Conservation (phyloP, 495 filamentous ascomycete genomes). For the Neurospora sp. region DNA sequence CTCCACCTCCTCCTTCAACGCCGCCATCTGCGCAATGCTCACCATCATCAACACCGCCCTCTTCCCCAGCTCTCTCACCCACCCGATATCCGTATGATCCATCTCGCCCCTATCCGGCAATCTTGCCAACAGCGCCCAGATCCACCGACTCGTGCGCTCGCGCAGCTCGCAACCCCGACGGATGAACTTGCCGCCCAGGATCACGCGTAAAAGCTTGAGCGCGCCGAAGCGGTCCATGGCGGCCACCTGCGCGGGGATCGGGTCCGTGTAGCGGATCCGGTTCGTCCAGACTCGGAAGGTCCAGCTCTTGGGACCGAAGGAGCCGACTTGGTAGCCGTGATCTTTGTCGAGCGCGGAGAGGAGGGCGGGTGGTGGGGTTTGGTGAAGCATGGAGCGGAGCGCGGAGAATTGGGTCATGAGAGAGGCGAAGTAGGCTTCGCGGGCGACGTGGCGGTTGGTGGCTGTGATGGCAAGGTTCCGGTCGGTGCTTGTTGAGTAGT, state of each 20-base stretch:
- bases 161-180: slow-evolving; percentile 34
- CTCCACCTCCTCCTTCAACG: slow-evolving; percentile 28
- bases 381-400: slow-evolving; percentile 48
- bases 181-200: slow-evolving; percentile 37
- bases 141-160: slow-evolving; percentile 44
- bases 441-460: slow-evolving; percentile 36
- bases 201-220: slow-evolving; percentile 41
- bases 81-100: slow-evolving; percentile 44
- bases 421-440: slow-evolving; percentile 51
- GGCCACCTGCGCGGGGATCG: slow-evolving; percentile 56
- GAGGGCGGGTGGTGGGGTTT: slow-evolving; percentile 38
- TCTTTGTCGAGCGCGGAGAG: slow-evolving; percentile 42
- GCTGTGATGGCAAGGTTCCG: slow-evolving; percentile 21
- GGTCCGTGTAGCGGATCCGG: slow-evolving; percentile 42
- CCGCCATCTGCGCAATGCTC: slow-evolving; percentile 39
- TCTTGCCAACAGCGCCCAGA: slow-evolving; percentile 51
- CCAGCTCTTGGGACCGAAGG: slow-evolving; percentile 29
- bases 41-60: slow-evolving; percentile 43
- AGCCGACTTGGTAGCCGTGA: slow-evolving; percentile 46
- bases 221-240: slow-evolving; percentile 54
- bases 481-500: slow-evolving; percentile 7
- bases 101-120: slow-evolving; percentile 48
- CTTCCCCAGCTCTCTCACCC: slow-evolving; percentile 49
- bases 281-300: slow-evolving; percentile 42
- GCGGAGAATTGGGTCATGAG: slow-evolving; percentile 49